Evolutionary conservation across 2,329 filamentous ascomycete species (phyloP), one percentile per base, ranked within the genome.

Genomic region (Microcera coccophila): DNA sequence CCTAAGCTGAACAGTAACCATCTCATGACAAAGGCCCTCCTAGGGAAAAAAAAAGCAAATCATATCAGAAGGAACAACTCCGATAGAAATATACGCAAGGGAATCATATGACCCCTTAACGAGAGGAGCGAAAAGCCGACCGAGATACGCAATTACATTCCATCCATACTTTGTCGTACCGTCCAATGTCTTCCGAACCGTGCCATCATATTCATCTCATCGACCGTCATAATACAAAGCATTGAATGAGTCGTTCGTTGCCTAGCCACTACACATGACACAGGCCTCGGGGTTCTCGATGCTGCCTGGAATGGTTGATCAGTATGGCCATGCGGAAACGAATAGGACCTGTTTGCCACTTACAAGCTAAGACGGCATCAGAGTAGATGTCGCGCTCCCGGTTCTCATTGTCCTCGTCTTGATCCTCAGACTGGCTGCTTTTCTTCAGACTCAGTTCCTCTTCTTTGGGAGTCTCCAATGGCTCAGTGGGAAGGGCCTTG

Each of bases 281-380:
- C 93, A 98, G 36, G 85, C 78, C 66, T 98, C 93, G 57, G 85
- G 89, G 74, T 97, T 96, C 64, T 97, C 90, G 67, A 98, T 97
- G 71, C 90, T 96, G 76, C 82, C 82, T 86, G 46, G 58, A 33
- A 39, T 36, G 29, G 20, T 14, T 58, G 56, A 62, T 74, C 60
- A 70, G 60, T n/a, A 38, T 38, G 5, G 26, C 17, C 11, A 17
- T 38, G n/a, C 10, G 7, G 11, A 8, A 14, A 19, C 8, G 4
- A 15, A 8, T 21, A 12, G 12, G 20, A 10, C 4, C 11, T 11
- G n/a, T 4, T 12, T 4, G 18, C 36, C 41, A 76, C 82, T 82
- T 74, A 84, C 93, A 98, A 59, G 84, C 81, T 64, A 98, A 74
- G 14, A 87, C 90, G 45, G 90, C 88, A 57, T 97, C 87, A 1